Evolutionary conservation across 768 basidiomycete genomes (phyloP), one percentile per base, ranked within the genome.

Genomic region (Pleurotus pulmonarius): DNA sequence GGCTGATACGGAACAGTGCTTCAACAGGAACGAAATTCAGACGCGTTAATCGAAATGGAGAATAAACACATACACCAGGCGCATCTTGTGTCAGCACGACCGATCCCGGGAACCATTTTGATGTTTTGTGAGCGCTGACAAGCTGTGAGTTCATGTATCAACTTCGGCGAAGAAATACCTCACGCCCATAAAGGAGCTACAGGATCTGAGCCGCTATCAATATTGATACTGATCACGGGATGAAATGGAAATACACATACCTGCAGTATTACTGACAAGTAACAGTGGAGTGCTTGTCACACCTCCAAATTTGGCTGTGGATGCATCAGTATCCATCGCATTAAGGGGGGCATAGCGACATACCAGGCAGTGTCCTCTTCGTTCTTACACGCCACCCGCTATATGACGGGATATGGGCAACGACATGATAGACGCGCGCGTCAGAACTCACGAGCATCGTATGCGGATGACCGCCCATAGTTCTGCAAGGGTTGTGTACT

Each of bases 1-100:
- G 6, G 63, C 69, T 5, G 65, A 55, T 16, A 72, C 24, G 5
- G 75, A 75, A 40, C 61, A 63, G 58, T 77, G 75, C 70, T 75
- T 38, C 15, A 54, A 4, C 3, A 22, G 6, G 7, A 44, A n/a
- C 15, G 0, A 16, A 6, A 0, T 44, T 16, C 3, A 44, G 20
- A 11, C 44, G 20, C 20, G 13, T 15, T 16, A 8, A 13, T 12
- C 9, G 5, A 13, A 39, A 29, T 38, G 13, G 26, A 37, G n/a
- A 20, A 22, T 3, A 7, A 34, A 20, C 26, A 26, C 22, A 7
- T 46, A 62, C 61, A 12, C 64, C 64, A 20, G 60, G 16, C 2
- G 55, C 53, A 25, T 61, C 53, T 46, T 64, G 61, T 1, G 49
- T 56, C 39, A 65, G 18, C 12, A 61, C 58, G 3, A 61, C 60